Conservation (phyloP, 1,139 yeast genomes). For the Ashbya aceris region DNA sequence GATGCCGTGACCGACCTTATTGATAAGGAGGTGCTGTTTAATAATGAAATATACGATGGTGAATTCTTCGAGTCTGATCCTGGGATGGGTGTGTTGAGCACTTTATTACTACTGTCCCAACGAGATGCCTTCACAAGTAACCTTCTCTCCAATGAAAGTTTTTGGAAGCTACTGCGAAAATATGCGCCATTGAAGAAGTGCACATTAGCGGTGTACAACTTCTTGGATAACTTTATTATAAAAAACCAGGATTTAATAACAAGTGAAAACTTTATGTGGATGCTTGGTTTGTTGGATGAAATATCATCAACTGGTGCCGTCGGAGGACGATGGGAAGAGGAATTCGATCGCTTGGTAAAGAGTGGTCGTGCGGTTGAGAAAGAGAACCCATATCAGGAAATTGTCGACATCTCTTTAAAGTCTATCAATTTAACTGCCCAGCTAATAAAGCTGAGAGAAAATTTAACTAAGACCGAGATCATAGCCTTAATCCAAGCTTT, state of each 20-base stretch:
- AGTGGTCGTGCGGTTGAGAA: slow-evolving; percentile 37
- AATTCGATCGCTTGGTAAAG: slow-evolving; percentile 37
- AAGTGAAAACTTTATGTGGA: slow-evolving; percentile 47
- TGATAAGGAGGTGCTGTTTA: slow-evolving; percentile 22
- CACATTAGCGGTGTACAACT: slow-evolving; percentile 42
- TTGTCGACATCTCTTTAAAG: slow-evolving; percentile 49
- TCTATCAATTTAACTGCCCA: slow-evolving; percentile 55
- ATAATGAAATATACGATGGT: slow-evolving; percentile 27
- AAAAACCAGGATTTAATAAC: slow-evolving; percentile 35
- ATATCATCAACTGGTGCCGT: slow-evolving; percentile 75
- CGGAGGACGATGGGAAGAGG: slow-evolving; percentile 70
- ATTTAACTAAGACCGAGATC: slow-evolving; percentile 26
- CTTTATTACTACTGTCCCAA: slow-evolving; percentile 44
- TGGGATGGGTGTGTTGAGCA: slow-evolving; percentile 45
- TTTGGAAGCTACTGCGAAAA: slow-evolving; percentile 54
- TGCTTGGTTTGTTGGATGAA: slow-evolving; percentile 68
- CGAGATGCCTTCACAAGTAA: slow-evolving; percentile 41
- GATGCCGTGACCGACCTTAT: slow-evolving; percentile 15
- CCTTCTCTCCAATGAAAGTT: slow-evolving; percentile 39
- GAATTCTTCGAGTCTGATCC: slow-evolving; percentile 30
- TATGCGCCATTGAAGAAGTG: slow-evolving; percentile 49
- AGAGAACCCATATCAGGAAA: slow-evolving; percentile 43
- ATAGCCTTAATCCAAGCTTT: slow-evolving; percentile 67
- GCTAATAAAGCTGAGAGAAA: slow-evolving; percentile 30
- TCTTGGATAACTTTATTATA: slow-evolving; percentile 39